Conservation (phyloP, 2,329 filamentous ascomycete genomes). For the Monilinia fructicola region DNA sequence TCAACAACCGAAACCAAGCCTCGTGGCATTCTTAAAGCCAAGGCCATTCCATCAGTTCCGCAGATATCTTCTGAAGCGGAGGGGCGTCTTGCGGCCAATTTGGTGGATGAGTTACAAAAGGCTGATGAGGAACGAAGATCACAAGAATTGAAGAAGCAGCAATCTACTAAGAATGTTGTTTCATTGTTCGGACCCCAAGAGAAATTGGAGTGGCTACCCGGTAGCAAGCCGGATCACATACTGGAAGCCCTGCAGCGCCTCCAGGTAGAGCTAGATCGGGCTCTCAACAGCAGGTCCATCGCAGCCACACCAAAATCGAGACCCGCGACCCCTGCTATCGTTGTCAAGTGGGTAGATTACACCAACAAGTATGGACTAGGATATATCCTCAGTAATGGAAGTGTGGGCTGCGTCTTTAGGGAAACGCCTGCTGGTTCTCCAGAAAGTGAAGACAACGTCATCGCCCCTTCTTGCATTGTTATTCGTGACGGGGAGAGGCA, state of each 20-base stretch:
- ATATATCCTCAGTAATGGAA: slow-evolving; percentile 80
- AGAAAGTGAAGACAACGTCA: slow-evolving; percentile 49
- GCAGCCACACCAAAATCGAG: slow-evolving; percentile 58
- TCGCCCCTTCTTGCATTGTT: slow-evolving; percentile 70
- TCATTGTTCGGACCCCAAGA: slow-evolving; percentile 57
- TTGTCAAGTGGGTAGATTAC: slow-evolving; percentile 85
- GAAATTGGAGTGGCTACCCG: slow-evolving; percentile 49
- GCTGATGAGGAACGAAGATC: slow-evolving; percentile 31
- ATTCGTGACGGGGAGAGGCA: slow-evolving; percentile 71
- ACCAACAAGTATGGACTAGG: slow-evolving; percentile 83
- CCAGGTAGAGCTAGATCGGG: slow-evolving; percentile 61
- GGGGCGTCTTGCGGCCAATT: slow-evolving; percentile 37
- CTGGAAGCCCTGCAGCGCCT: slow-evolving; percentile 55
- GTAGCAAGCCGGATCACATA: slow-evolving; percentile 58
- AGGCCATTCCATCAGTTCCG: slow-evolving; percentile 25
- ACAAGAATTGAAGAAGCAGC: slow-evolving; percentile 39
- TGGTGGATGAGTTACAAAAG: slow-evolving; percentile 35
- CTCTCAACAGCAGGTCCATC: slow-evolving; percentile 62
- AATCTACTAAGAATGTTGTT: slow-evolving; percentile 42
- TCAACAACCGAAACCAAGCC: slow-evolving; percentile 26
- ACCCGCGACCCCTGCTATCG: slow-evolving; percentile 58
- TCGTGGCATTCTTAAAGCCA: slow-evolving; percentile 27
- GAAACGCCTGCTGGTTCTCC: slow-evolving; percentile 51
- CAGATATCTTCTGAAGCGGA: slow-evolving; percentile 36
- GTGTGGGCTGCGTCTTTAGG: slow-evolving; percentile 67